Percentiles rank a stretch among this genome's conserved stretches.
Evolutionary conservation across 371 early-diverging fungal genomes (phyloP).

Genomic region (Mycotypha africana): DNA sequence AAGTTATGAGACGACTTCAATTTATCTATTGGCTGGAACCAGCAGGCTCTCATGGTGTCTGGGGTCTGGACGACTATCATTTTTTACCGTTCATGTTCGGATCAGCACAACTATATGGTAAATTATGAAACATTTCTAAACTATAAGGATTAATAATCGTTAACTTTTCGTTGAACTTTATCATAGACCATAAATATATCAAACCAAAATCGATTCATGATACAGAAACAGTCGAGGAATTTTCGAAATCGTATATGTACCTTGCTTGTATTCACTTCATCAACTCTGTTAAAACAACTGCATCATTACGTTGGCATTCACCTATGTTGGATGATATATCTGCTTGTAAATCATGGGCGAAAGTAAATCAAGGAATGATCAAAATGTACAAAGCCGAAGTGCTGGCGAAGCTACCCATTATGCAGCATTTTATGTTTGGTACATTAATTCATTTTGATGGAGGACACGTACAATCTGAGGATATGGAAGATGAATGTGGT

Average conservation of each 20-base stretch:
- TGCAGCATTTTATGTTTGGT: conserved; percentile 99
- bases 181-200: conserved; percentile 67
- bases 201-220: conserved; percentile 87
- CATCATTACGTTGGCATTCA: conserved; percentile 77
- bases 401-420: conserved; percentile 92
- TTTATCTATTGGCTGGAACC: conserved; percentile 95
- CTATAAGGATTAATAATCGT: background rate
- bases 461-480: conserved; percentile 29
- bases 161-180: background rate
- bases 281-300: conserved; percentile 64
- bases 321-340: conserved; percentile 97
- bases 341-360: conserved; percentile 87
- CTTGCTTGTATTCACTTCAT: conserved; percentile 89
- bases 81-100: conserved; percentile 98
- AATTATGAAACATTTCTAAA: too few species aligned
- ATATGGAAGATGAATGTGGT: conserved; percentile 43
- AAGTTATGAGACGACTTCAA: conserved; percentile 85
- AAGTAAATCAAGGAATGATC: conserved; percentile 93
- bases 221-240: conserved; percentile 76
- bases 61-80: conserved; percentile 99
- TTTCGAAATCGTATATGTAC: conserved; percentile 87
- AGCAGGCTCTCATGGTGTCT: conserved; percentile 98
- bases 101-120: conserved; percentile 79
- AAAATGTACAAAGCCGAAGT: conserved; percentile 99
- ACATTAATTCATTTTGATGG: conserved; percentile 57